Percentiles rank a stretch among this genome's conserved stretches.
phyloP scores from a whole-genome alignment of 1,139 yeast genomes.

The Yamadazyma kanchanaburiensis region DNA sequence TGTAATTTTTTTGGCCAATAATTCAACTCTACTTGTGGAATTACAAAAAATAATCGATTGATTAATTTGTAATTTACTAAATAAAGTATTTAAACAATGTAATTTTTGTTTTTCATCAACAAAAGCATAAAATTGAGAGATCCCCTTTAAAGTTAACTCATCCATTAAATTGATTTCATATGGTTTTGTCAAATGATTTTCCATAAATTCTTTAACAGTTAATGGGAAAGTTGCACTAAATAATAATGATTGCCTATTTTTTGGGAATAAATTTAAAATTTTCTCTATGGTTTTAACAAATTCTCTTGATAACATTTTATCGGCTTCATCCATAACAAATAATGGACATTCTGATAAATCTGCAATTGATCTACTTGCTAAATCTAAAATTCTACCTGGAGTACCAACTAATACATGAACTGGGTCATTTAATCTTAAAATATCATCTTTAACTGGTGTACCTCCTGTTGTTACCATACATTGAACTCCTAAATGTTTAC shows the following conservation, averaged over 20 bases:
- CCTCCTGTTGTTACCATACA: conserved; percentile 99
- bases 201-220: conserved; percentile 91
- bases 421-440: conserved; percentile 85
- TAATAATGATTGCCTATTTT: conserved; percentile 76
- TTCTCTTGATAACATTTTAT: conserved; percentile 90
- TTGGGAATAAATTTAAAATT: conserved; percentile 79
- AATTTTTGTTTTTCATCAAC: conserved; percentile 95
- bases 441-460: conserved; percentile 90
- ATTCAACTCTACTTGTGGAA: conserved; percentile 93
- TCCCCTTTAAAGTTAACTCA: conserved; percentile 92
- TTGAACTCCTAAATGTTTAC: conserved; percentile 87
- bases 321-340: conserved; percentile 99
- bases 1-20: conserved; percentile 91
- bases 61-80: conserved; percentile 90
- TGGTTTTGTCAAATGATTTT: conserved; percentile 83
- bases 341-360: conserved; percentile 84
- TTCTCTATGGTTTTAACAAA: conserved; percentile 87
- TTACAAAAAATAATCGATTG: conserved; percentile 96
- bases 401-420: conserved; percentile 92
- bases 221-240: conserved; percentile 96
- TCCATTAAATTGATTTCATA: conserved; percentile 97
- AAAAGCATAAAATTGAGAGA: conserved; percentile 94
- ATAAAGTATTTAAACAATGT: conserved; percentile 91
- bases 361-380: conserved; percentile 84
- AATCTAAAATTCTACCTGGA: conserved; percentile 94